Evolutionary conservation across 306 rosid species (phyloP), one percentile per base, ranked within the genome.

Genomic region (Cyamopsis tetragonoloba): DNA sequence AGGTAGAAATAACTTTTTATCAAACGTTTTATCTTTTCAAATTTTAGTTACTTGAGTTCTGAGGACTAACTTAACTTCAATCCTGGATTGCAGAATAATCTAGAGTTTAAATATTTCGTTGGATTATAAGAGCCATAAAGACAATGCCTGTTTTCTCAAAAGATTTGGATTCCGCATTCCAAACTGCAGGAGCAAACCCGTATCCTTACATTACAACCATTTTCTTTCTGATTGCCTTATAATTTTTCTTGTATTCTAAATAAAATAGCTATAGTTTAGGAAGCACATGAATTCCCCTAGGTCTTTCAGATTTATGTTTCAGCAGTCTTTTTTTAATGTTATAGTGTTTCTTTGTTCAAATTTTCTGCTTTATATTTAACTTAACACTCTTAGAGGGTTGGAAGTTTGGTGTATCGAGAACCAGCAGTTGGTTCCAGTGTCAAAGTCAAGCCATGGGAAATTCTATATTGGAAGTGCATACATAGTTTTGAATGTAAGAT

Each of bases 331-430:
- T 57, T 35, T 18, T 75, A 30, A n/a, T 27, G 43, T 20, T n/a
- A 48, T 66, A 23, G 15, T 63, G 35, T 17, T 75, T 79, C 27
- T 34, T 37, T 13, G 67, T 76, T 74, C 43, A 49, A 73, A 59
- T 48, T 69, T 58, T 62, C 68, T 80, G 77, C 50, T 80, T 49
- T 77, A 2, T 71, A 79, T 89, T 89, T 89, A 79, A 15, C 84
- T 57, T 77, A 75, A 49, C 26, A 34, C 24, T 67, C 44, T 50
- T 24, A 92, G 98, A 67, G 98, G 98, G 62, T 59, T 89, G 76
- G 96, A 92, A 77, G 81, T 92, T 59, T 92, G 98, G 98, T 89
- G 98, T 59, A 70, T 92, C 46, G 96, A 89, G 88, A 87, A 79
- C 72, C 91, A 82, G 56, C 74, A 32, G 53, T 66, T 92, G 73